Evolutionary conservation across 768 basidiomycete species (phyloP).

Genomic region (Butyriboletus loyo): DNA sequence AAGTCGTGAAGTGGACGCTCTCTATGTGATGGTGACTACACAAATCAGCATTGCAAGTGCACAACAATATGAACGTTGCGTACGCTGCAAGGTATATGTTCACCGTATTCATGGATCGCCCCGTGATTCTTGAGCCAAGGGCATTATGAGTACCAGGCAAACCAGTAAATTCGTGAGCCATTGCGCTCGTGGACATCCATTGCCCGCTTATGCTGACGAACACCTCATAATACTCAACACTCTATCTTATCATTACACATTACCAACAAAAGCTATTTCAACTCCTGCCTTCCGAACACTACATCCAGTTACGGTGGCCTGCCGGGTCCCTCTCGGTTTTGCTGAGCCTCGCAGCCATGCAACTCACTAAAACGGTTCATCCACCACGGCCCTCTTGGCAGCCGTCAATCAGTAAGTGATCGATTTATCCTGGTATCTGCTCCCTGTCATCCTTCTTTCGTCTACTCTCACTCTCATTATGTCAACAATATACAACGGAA

Average conservation of each 20-base stretch:
- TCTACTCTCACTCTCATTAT: conserved; percentile 40
- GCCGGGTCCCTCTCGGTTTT: conserved; percentile 38
- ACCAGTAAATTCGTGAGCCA: conserved; percentile 70
- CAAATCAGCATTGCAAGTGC: background rate
- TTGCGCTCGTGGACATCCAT: conserved; percentile 65
- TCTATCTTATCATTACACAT: no score
- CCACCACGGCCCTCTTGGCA: conserved; percentile 55
- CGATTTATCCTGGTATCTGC: conserved; percentile 50
- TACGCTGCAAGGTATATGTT: conserved; percentile 68
- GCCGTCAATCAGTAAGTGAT: conserved; percentile 41
- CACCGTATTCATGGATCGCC: conserved; percentile 40
- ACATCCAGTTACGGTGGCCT: conserved; percentile 45
- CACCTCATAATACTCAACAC: no score
- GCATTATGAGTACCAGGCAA: conserved; percentile 25
- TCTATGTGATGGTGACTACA: conserved; percentile 73
- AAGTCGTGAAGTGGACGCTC: conserved; percentile 61
- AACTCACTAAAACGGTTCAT: conserved; percentile 49
- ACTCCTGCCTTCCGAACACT: conserved; percentile 43
- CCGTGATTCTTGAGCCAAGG: conserved; percentile 14
- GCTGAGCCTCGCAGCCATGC: conserved; percentile 45
- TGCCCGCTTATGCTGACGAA: conserved; percentile 58
- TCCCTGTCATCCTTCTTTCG: conserved; percentile 50
- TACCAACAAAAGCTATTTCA: conserved; percentile 53
- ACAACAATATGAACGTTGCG: conserved; percentile 18
- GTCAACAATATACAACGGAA: conserved; percentile 50